A percentile compares a stretch with the other conserved stretches of the same genome.
phyloP scores from a whole-genome alignment of 2,329 filamentous ascomycete species.

The Onygenales sp. region DNA sequence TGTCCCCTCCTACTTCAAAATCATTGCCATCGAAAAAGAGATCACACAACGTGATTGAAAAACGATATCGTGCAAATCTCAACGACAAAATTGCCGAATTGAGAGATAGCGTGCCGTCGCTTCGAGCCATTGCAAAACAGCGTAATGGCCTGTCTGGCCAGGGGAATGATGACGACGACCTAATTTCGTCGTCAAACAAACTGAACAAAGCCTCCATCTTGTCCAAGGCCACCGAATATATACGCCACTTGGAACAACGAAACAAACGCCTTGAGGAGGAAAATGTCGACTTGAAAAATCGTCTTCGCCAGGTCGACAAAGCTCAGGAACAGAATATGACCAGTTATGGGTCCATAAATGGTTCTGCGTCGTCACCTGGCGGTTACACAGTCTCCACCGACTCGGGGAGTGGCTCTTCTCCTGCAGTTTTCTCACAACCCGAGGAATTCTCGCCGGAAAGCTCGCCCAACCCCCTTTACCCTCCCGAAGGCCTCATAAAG shows the following conservation, averaged over 20 bases:
- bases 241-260: constrained; percentile 82
- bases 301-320: constrained; percentile 71
- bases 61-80: constrained; percentile 88
- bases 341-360: constrained; percentile 27
- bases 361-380: constrained; percentile 32
- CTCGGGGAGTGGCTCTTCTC: constrained; percentile 26
- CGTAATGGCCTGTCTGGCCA: constrained; percentile 41
- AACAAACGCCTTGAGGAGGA: constrained; percentile 76
- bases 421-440: constrained; percentile 31
- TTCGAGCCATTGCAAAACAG: constrained; percentile 70
- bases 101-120: constrained; percentile 80
- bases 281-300: constrained; percentile 66
- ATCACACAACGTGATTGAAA: constrained; percentile 97
- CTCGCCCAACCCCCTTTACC: constrained; percentile 21
- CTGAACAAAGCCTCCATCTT: constrained; percentile 96
- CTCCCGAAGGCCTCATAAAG: constrained; percentile 35
- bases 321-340: constrained; percentile 33
- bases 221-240: constrained; percentile 94
- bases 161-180: constrained; percentile 70
- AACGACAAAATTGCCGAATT: constrained; percentile 95
- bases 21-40: constrained; percentile 73
- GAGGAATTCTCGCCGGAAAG: constrained; percentile 27
- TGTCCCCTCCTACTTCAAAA: constrained; percentile 37
- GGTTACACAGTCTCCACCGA: constrained; percentile 29
- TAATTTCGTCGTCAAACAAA: constrained; percentile 80